Evolutionary conservation across 192 early-diverging fungal species (phyloP), one percentile per base, ranked within the genome.

Genomic region (Coemansia sp.): DNA sequence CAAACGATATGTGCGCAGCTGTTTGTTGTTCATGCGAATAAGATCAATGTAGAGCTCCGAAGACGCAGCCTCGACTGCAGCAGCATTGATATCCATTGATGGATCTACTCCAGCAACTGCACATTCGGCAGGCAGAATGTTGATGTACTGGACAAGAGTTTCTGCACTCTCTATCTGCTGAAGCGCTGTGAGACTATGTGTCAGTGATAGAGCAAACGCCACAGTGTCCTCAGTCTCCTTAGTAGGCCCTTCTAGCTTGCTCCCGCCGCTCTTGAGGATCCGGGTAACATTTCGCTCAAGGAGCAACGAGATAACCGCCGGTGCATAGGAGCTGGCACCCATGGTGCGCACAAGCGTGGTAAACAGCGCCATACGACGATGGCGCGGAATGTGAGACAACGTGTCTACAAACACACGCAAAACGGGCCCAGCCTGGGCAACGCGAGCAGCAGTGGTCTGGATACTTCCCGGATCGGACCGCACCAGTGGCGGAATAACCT

Each of bases 381-480:
- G 95, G 51, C 90, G 89, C 49, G 97, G 97, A 71, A 99, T 94
- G 75, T 96, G 95, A 68, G 85, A 84, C 68, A 96, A 71, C 6
- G 95, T 91, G 68, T 96, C 92, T 20, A 96, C 90, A 87, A 99
- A 98, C 61, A 95, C 89, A 66, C 92, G 87, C 72, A 96, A 76
- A 46, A 97, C 88, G 5, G 90, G 89, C 17, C 88, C 89, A 14
- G 95, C 88, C 38, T 88, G 74, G 5, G 83, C 58, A 42, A 78
- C 74, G 46, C 69, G 67, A 16, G 40, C 64, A 12, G 64, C 68
- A 10, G 43, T 56, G 46, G 39, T 56, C 13, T 64, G 55, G n/a
- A 40, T 8, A 39, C 39, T 8, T 5, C n/a, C 57, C 37, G 57
- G 38, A 11, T 59, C 57, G n/a, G 62, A 54, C 11, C 60, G 50